Evolutionary conservation across 441 rosid species (phyloP), one percentile per base, ranked within the genome.

Genomic region (Bruguiera hainesii): DNA sequence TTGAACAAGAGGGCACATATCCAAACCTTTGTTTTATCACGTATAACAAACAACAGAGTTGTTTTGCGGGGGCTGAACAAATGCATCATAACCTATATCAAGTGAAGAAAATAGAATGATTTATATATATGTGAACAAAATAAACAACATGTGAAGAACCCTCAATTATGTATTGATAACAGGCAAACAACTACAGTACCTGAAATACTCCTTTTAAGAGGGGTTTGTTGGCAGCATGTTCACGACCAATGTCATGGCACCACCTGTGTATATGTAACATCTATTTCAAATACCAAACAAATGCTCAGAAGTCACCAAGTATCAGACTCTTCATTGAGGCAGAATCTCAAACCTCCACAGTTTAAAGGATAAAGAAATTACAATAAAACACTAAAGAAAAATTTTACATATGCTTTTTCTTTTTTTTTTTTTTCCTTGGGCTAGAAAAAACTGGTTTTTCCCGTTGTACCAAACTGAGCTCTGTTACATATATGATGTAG

Each of bases 231-330:
- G 99, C 87, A 73, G 97, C 99, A 59, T 89, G 94, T 75, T 91
- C 97, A 62, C 99, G 81, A 64, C 99, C 99, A 50, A 94, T 88
- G 71, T 94, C 97, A 82, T 91, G 97, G 81, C 97, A 94, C 97
- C 99, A 94, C 96, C 98, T 94, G 73, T 21, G 78, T 35, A 64
- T 42, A 48, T 66, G 26, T 71, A 64, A 63, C 55, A 61, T 67
- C 56, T 60, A 42, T 39, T 39, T 39, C 16, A 39, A 39, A 39
- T 42, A 13, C 48, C 48, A 42, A 42, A 42, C 16, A 42, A 42
- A 11, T 42, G 48, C 48, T 42, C 48, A 42, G 13, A 42, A 42
- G 48, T 13, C 4, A 42, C 18, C 18, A 42, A 42, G 48, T 42
- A 42, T 42, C 5, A 42, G 48, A 42, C 48, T 42, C 18, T 13